Evolutionary conservation across 768 basidiomycete genomes (phyloP).

Genomic region (Clathrus columnatus): DNA sequence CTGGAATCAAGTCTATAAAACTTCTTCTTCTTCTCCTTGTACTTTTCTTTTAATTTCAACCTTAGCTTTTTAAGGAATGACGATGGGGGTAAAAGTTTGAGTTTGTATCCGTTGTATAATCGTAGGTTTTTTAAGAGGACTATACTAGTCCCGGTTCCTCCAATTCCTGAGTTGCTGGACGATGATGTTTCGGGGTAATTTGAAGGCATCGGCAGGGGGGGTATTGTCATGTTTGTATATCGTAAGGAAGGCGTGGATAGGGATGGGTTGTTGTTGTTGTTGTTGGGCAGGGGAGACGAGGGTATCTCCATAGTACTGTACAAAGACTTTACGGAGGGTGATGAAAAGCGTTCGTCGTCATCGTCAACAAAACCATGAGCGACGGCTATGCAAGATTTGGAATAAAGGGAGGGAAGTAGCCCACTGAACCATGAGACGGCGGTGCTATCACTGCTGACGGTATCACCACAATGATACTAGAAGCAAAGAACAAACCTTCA

Average conservation of each 20-base stretch:
- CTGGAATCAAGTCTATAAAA: no score
- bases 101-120: no score
- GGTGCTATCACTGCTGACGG: neutral
- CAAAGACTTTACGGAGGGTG: neutral
- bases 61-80: no score
- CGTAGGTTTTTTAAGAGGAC: neutral
- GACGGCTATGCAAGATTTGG: neutral
- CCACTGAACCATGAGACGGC: neutral
- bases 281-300: neutral
- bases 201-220: no score
- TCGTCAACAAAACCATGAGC: neutral
- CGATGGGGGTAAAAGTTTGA: no score
- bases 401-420: neutral
- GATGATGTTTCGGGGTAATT: neutral
- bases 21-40: no score
- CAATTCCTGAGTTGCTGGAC: neutral
- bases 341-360: neutral
- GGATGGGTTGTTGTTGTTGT: no score
- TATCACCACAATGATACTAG: neutral
- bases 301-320: neutral
- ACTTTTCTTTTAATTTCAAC: no score
- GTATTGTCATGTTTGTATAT: neutral
- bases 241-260: neutral
- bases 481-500: neutral
- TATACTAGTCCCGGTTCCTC: no score